Evolutionary conservation across 2,329 filamentous ascomycete genomes (phyloP).

Genomic region (Paecilomyces niveus): DNA sequence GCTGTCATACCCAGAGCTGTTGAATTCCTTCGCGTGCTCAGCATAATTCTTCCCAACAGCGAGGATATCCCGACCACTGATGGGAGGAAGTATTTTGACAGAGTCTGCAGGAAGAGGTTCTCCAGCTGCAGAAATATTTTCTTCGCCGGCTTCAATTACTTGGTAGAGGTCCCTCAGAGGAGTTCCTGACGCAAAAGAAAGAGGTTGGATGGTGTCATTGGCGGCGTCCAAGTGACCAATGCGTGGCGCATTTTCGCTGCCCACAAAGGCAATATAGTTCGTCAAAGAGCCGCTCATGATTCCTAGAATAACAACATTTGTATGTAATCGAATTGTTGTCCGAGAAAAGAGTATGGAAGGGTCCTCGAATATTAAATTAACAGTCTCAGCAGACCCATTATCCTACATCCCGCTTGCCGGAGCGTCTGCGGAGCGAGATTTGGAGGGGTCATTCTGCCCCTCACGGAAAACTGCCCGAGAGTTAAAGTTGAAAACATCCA

Average conservation of each 20-base stretch:
- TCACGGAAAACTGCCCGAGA: neutral
- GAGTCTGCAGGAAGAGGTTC: slow-evolving; percentile 25
- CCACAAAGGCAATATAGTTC: slow-evolving; percentile 32
- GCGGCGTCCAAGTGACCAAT: slow-evolving; percentile 37
- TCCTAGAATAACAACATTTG: neutral
- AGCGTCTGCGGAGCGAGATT: neutral
- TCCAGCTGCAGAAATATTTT: slow-evolving; percentile 17
- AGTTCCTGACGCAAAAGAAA: slow-evolving; percentile 42
- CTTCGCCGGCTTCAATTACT: slow-evolving; percentile 41
- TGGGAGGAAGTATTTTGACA: slow-evolving; percentile 41
- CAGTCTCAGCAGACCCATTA: neutral
- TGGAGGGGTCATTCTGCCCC: neutral
- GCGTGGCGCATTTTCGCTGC: slow-evolving; percentile 13
- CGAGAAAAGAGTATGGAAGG: neutral
- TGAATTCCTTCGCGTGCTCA: slow-evolving; percentile 53
- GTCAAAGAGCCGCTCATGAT: slow-evolving; percentile 12
- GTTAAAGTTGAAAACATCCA: neutral
- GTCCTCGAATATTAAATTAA: neutral
- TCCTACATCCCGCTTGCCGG: neutral
- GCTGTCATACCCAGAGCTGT: slow-evolving; percentile 48
- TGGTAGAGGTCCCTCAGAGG: slow-evolving; percentile 41
- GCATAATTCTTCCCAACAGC: slow-evolving; percentile 53
- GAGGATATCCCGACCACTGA: slow-evolving; percentile 46
- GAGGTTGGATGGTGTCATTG: slow-evolving; percentile 32
- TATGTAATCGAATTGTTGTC: neutral